These are phyloP conservation scores for Axilococcus clingmanii DNA, from an alignment of 139 green algal genomes.

Conservation along the genomic window DNA sequence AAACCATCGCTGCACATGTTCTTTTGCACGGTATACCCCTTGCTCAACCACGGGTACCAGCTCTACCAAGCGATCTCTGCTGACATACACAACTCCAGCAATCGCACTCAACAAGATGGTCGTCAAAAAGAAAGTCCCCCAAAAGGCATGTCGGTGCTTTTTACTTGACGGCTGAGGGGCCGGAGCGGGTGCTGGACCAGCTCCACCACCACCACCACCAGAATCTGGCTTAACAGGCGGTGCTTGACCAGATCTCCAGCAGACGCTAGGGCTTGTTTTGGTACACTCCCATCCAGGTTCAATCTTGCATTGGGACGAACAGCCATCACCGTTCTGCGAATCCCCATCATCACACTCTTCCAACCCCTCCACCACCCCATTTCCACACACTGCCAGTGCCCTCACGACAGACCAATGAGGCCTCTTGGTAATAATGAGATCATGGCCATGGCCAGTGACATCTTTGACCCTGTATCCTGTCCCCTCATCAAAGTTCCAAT, in stretches of 20 bases:
- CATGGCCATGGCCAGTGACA: conserved; percentile 55
- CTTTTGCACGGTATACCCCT: no score
- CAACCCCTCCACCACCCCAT: conserved; percentile 65
- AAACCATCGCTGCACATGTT: no score
- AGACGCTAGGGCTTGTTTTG: conserved; percentile 22
- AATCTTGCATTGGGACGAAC: conserved; percentile 51
- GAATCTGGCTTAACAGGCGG: neutral
- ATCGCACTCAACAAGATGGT: no score
- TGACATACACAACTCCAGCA: no score
- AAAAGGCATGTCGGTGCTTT: no score
- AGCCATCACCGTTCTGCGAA: conserved; percentile 51
- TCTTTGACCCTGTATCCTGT: conserved; percentile 56
- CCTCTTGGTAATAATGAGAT: conserved; percentile 49
- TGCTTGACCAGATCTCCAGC: conserved; percentile 2
- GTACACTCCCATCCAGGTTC: conserved; percentile 27
- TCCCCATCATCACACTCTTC: conserved; percentile 82
- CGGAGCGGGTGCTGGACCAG: neutral
- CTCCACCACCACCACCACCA: neutral
- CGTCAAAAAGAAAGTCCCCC: no score
- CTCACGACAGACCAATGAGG: conserved; percentile 61
- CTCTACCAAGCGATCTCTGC: no score
- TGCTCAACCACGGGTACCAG: no score
- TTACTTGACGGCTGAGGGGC: neutral
- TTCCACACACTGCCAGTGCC: conserved; percentile 66
- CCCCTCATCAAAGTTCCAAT: conserved; percentile 82